Conservation (phyloP, 305 asterid species). For the Fraxinus albicans region DNA sequence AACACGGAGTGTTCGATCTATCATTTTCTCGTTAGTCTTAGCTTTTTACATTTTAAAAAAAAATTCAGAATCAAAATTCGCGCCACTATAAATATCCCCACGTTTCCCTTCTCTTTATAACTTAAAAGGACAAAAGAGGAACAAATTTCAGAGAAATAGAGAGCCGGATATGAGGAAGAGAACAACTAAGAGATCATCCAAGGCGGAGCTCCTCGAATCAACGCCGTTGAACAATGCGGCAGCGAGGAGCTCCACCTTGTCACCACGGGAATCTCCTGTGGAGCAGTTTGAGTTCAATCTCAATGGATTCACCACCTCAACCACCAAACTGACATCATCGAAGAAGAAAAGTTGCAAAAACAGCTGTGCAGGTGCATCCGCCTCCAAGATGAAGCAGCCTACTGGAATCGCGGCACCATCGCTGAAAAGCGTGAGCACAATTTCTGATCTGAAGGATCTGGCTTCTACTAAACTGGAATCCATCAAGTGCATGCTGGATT, state of each 20-base stretch:
- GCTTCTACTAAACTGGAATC: constrained; percentile 57
- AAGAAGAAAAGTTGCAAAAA: constrained; percentile 38
- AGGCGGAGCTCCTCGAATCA: constrained; percentile 36
- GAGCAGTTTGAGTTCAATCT: constrained; percentile 46
- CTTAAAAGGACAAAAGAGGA: neutral
- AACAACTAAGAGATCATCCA: constrained; percentile 47
- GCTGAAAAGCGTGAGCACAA: constrained; percentile 38
- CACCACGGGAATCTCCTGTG: constrained; percentile 52
- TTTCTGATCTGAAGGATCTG: constrained; percentile 59
- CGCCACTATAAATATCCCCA: neutral
- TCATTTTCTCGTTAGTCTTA: neutral
- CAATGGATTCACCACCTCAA: constrained; percentile 36
- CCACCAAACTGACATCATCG: constrained; percentile 29
- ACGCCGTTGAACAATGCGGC: constrained; percentile 35
- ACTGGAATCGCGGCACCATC: constrained; percentile 34
- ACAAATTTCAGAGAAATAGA: constrained; percentile 17
- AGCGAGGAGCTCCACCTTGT: constrained; percentile 34
- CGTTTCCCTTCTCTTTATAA: neutral
- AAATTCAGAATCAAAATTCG: neutral
- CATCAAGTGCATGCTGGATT: constrained; percentile 62
- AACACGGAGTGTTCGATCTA: neutral
- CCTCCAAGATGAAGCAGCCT: constrained; percentile 39
- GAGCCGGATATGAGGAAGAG: constrained; percentile 37
- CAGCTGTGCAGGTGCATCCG: constrained; percentile 28
- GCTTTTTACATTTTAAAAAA: neutral